Evolutionary conservation across 139 green algal species (phyloP).

Genomic region (Coelastrella sp.): DNA sequence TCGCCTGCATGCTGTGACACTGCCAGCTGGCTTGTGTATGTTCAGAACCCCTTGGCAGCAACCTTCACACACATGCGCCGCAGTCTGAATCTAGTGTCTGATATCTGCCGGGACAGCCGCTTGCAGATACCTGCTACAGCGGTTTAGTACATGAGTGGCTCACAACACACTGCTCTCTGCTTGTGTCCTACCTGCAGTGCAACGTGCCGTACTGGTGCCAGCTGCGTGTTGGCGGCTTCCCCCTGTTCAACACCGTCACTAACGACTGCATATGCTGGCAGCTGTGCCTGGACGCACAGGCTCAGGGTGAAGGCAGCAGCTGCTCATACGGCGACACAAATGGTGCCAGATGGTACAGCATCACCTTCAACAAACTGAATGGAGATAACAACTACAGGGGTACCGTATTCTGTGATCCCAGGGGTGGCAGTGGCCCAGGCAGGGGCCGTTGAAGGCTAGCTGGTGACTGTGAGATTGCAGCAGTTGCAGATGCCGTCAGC

Average conservation of each 20-base stretch:
- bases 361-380: not conserved
- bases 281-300: not conserved
- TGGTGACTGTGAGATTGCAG: too few relatives aligned
- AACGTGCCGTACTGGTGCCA: constrained; percentile 6
- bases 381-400: constrained; percentile 15
- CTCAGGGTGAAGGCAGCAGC: not conserved
- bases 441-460: too few relatives aligned
- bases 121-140: too few relatives aligned
- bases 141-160: too few relatives aligned
- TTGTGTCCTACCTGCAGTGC: not conserved
- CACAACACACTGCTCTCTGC: too few relatives aligned
- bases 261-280: not conserved
- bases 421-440: not conserved
- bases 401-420: not conserved
- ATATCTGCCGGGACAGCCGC: too few relatives aligned
- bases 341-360: not conserved
- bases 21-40: too few relatives aligned
- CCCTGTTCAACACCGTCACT: not conserved
- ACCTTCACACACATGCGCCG: too few relatives aligned
- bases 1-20: too few relatives aligned
- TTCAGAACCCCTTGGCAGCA: too few relatives aligned
- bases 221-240: not conserved
- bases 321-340: not conserved
- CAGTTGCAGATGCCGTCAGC: too few relatives aligned
- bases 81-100: too few relatives aligned